phyloP scores from a whole-genome alignment of 2,329 filamentous ascomycete species.

The Verticillium tricorpus region DNA sequence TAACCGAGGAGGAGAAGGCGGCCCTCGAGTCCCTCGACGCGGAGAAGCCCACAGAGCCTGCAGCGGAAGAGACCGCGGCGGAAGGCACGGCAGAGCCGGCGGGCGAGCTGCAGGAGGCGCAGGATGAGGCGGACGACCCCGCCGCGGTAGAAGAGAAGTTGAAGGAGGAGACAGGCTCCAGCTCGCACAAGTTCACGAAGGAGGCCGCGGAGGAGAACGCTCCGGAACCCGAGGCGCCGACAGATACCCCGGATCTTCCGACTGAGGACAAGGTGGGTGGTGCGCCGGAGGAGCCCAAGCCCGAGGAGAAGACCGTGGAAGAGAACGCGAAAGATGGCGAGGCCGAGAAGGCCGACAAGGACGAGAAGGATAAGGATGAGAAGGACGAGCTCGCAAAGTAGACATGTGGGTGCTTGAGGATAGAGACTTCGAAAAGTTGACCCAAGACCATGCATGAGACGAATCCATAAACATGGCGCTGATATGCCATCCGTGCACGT shows the following conservation, averaged over 20 bases:
- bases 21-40: background rate
- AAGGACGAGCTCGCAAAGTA: background rate
- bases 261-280: slow-evolving; percentile 3
- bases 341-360: background rate
- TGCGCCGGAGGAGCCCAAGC: slow-evolving; percentile 13
- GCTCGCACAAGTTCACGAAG: slow-evolving; percentile 18
- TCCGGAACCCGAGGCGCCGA: slow-evolving; percentile 15
- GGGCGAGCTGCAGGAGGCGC: slow-evolving; percentile 4
- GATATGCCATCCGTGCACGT: background rate
- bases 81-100: slow-evolving; percentile 12
- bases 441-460: background rate
- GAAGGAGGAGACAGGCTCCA: slow-evolving; percentile 2
- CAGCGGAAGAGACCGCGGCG: slow-evolving; percentile 5
- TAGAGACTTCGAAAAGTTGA: background rate
- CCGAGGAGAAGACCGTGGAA: slow-evolving; percentile 6
- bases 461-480: background rate
- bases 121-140: slow-evolving; percentile 7
- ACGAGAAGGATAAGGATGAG: background rate
- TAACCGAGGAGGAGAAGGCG: background rate
- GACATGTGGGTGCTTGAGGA: background rate
- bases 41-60: background rate
- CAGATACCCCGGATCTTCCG: slow-evolving; percentile 1
- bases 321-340: background rate
- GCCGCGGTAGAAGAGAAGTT: slow-evolving; percentile 16
- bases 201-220: slow-evolving; percentile 17